Conservation (phyloP, 192 early-diverging fungal species). For the Podila verticillata region DNA sequence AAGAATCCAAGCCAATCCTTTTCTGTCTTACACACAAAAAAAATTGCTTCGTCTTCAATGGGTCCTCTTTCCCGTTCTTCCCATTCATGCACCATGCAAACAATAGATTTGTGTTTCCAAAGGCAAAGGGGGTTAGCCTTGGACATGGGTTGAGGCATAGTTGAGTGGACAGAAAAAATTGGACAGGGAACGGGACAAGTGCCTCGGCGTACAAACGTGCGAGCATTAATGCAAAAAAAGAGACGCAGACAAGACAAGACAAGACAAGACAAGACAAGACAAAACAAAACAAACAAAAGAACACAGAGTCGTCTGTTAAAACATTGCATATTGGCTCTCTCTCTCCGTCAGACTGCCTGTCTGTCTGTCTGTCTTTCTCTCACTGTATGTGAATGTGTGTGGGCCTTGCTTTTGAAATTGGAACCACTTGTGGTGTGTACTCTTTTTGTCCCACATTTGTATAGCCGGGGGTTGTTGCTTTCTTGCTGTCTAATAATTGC, state of each 20-base stretch:
- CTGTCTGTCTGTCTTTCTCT: no score
- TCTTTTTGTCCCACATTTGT: constrained; percentile 1
- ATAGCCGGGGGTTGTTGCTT: constrained; percentile 2
- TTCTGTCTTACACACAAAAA: not conserved
- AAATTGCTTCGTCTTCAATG: not conserved
- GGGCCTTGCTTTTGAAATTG: no score
- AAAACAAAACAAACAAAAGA: not conserved
- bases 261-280: no score
- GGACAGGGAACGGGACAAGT: not conserved
- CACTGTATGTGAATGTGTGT: no score
- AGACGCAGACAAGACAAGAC: not conserved
- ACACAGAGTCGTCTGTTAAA: not conserved
- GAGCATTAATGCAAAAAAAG: not conserved
- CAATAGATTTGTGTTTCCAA: not conserved
- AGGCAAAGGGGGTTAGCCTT: not conserved
- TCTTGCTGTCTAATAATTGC: not conserved
- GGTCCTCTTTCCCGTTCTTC: not conserved
- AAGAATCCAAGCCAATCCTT: not conserved
- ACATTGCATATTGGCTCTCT: not conserved
- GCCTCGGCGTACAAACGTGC: not conserved
- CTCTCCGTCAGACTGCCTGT: no score
- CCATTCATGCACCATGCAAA: constrained; percentile 5
- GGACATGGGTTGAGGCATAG: not conserved
- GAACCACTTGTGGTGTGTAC: no score
- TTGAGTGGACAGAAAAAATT: not conserved